Base-by-base conservation (phyloP, 2,329 filamentous ascomycete genomes). In the Fusarium oxysporum region DNA sequence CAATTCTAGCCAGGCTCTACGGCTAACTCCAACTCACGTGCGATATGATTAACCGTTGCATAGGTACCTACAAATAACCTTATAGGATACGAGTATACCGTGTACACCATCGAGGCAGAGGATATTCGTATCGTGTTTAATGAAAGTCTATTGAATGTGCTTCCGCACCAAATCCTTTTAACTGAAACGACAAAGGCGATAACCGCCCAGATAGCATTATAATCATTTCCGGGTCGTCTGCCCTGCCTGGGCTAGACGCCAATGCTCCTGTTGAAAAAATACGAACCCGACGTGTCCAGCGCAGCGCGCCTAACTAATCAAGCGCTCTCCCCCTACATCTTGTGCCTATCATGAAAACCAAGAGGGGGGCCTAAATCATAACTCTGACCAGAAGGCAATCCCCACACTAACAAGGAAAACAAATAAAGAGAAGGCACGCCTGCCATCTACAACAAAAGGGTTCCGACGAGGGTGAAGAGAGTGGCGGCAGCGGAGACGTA, bases 381-480 rank as follows among this genome's bases (percentile, higher is more conserved):
- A 47, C 43, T 55, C 32, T 43, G 44, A 32, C 43, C 37, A 40
- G 32, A 35, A 40, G 59, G 65, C 57, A 71, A 65, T 55, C 64
- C 65, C 60, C 37, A 62, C 35, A 65, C 60, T 65, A 67, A 62
- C 62, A 47, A 60, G 55, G 65, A 60, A 70, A 70, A 55, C 53
- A 66, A 66, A 47, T 21, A 68, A 59, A 59, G 43, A 60, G 67
- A 58, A 28, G 38, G 38, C n/a, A 45, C 19, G 40, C 48, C 23
- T 54, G 32, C 38, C 50, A 28, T 69, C 81, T 83, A 85, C 76
- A 85, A 77, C 48, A 84, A 70, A 68, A 84, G 70, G 45, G 83
- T 78, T 63, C 83, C 83, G 33, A 84, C 79, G 28, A 85, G 68
- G 44, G 82, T 81, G 65, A 83, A 82, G 65, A 80, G 48, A 33